Evolutionary conservation across 495 filamentous ascomycete genomes (phyloP).

Genomic region (Xylaria palmicola): DNA sequence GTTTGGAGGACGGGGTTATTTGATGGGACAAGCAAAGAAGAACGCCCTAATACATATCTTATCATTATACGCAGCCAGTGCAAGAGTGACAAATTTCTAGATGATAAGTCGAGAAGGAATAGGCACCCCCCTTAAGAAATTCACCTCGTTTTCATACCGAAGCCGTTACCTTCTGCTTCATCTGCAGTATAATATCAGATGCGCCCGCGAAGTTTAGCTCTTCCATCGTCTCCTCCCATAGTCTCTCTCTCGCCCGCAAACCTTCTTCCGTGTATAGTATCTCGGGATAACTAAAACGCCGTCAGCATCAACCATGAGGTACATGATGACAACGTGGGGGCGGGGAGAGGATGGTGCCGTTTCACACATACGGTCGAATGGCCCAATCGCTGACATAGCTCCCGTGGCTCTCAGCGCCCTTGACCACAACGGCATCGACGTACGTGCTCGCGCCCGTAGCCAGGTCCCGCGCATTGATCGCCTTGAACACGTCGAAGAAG

Average conservation of each 20-base stretch:
- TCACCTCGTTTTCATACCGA: too few species aligned
- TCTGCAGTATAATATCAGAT: slow-evolving; percentile 29
- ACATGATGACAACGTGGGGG: not conserved
- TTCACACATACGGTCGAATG: slow-evolving; percentile 40
- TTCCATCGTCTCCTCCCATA: slow-evolving; percentile 48
- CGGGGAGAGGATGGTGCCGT: too few species aligned
- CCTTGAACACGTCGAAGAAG: slow-evolving; percentile 23
- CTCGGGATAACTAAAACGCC: slow-evolving; percentile 17
- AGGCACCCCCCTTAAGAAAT: too few species aligned
- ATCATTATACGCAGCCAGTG: too few species aligned
- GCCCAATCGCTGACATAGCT: slow-evolving; percentile 44
- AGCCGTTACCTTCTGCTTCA: slow-evolving; percentile 14
- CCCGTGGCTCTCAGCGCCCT: slow-evolving; percentile 47
- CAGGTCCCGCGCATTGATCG: slow-evolving; percentile 28
- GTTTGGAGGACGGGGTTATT: not conserved
- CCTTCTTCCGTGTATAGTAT: slow-evolving; percentile 39
- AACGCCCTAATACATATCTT: too few species aligned
- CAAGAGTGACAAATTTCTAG: too few species aligned
- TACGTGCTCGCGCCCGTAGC: slow-evolving; percentile 37
- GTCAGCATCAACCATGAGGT: not conserved
- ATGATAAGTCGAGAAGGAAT: too few species aligned
- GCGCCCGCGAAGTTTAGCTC: slow-evolving; percentile 43
- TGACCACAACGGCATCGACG: slow-evolving; percentile 38
- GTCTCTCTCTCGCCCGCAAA: slow-evolving; percentile 29
- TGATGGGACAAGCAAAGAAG: too few species aligned